Base-by-base conservation (phyloP, 257 asterid species). In the Paulownia fortunei region DNA sequence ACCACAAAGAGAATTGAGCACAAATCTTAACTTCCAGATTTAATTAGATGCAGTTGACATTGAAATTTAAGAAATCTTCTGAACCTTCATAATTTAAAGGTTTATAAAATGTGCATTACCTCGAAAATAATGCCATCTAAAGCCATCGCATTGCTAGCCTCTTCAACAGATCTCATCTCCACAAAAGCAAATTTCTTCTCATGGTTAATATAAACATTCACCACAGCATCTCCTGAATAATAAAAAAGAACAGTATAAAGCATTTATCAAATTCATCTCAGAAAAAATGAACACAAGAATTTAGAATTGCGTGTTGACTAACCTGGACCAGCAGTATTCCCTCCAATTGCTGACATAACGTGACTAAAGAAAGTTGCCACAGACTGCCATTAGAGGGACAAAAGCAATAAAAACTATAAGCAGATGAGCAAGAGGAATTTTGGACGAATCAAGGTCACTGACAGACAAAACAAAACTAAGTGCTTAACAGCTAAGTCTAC, bases 251-350 rank as follows among this genome's bases (percentile, higher is more conserved):
- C 23, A 61, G 12, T 30, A 56, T 11, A 55, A 46, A 55, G 24
- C 65, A 52, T 74, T 80, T 26, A 21, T 52, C 42, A 56, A 23
- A 55, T 59, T 6, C 5, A 42, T 36, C 47, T 42, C 41, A 49
- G 60, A 19, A 30, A 15, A 58, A 46, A 73, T 24, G 18, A 70
- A 72, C 52, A 77, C 8, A 41, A 47, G 7, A 18, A 51, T 36
- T 19, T 10, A 55, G 19, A 16, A 44, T 47, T 21, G 52, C 8
- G 30, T 24, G 16, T 69, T 27, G 68, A 82, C 88, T 74, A 63
- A 96, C 99, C 99, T 79, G 98, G 98, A 70, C 99, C 99, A 16
- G 98, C 99, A 61, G 98, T 96, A 81, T 96, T 96, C 73, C 98
- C 99, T 68, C 94, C 97, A 67, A 96, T 92, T 68, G 97, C 97